Percentiles rank a stretch among this genome's conserved stretches.
Conservation (phyloP, 2,329 filamentous ascomycete species). For the Geosmithia flava region DNA sequence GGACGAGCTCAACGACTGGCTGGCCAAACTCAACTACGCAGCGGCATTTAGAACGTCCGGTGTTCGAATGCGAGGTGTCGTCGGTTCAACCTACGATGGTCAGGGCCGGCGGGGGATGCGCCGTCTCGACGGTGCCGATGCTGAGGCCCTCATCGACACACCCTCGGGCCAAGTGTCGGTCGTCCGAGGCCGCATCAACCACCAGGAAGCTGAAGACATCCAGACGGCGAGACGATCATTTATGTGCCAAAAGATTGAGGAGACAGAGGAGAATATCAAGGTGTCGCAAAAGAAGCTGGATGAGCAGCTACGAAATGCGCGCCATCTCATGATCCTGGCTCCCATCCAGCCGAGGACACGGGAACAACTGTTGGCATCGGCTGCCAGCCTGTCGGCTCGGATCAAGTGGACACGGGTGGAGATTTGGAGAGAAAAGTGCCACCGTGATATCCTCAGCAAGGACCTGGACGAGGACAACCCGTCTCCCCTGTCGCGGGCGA, state of each 20-base stretch:
- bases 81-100: conserved; percentile 75
- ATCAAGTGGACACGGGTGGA: conserved; percentile 91
- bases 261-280: conserved; percentile 69
- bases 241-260: conserved; percentile 71
- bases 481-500: conserved; percentile 5
- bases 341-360: conserved; percentile 85
- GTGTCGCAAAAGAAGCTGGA: conserved; percentile 68
- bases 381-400: conserved; percentile 73
- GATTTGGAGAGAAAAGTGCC: conserved; percentile 84
- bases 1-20: conserved; percentile 89
- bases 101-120: conserved; percentile 62
- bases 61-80: conserved; percentile 77
- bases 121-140: conserved; percentile 53
- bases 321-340: conserved; percentile 78
- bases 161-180: conserved; percentile 63
- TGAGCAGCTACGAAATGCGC: conserved; percentile 71
- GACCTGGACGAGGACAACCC: conserved; percentile 69
- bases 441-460: conserved; percentile 74
- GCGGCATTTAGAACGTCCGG: conserved; percentile 88
- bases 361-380: conserved; percentile 74
- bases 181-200: conserved; percentile 61
- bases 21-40: conserved; percentile 91
- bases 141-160: conserved; percentile 50
- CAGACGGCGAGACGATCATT: conserved; percentile 69
- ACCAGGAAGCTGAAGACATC: conserved; percentile 77